These are phyloP conservation scores for Cryptomeria japonica DNA, from an alignment of 75 land plant genomes.

Conservation along the genomic window DNA sequence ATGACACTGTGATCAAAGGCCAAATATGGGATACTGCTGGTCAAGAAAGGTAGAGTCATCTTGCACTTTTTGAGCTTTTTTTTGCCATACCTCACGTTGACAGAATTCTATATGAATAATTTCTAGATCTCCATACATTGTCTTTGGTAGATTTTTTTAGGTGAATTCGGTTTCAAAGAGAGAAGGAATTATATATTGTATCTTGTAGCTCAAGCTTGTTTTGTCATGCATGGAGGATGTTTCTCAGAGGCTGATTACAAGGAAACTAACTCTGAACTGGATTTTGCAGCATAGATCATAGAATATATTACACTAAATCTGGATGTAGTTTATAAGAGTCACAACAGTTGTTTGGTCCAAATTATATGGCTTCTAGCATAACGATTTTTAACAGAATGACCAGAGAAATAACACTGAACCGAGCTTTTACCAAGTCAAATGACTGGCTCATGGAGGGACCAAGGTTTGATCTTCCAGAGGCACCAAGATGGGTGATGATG, in stretches of 20 bases:
- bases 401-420: not conserved
- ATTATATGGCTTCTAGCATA: not conserved
- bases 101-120: not conserved
- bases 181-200: too few species aligned
- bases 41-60: conserved; percentile 45
- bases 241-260: not conserved
- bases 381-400: not conserved
- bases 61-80: not conserved
- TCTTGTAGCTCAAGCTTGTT: not conserved
- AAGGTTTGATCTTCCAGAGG: not conserved
- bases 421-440: not conserved
- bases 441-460: not conserved
- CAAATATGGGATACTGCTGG: conserved; percentile 83
- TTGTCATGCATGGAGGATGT: not conserved
- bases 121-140: not conserved
- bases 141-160: not conserved
- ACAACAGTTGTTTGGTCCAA: not conserved
- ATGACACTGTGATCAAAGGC: conserved; percentile 31
- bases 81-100: not conserved
- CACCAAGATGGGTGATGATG: not conserved
- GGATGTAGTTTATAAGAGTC: not conserved
- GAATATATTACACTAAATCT: not conserved
- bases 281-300: not conserved
- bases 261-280: not conserved
- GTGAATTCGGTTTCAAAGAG: not conserved